A percentile compares a stretch with the other conserved stretches of the same genome.
phyloP scores from a whole-genome alignment of 305 asterid genomes.

The Solanum chacoense region DNA sequence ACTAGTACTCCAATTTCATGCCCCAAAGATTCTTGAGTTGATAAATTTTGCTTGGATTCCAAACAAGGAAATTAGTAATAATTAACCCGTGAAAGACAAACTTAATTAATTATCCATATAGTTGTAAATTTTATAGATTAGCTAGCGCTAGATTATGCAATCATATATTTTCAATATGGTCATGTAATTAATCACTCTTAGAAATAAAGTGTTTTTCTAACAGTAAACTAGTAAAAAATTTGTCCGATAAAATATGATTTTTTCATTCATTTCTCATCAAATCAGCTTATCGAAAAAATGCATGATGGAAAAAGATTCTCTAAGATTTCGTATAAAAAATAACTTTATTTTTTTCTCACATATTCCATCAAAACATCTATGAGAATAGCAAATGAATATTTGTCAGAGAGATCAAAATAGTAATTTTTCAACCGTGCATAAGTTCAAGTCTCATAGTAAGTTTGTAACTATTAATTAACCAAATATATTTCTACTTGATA shows the following conservation, averaged over 20 bases:
- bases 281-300: no score
- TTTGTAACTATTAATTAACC: no score
- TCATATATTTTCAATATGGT: no score
- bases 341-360: background rate
- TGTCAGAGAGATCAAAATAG: background rate
- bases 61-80: background rate
- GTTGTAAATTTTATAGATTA: background rate
- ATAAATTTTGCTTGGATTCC: background rate
- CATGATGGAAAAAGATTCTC: background rate
- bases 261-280: no score
- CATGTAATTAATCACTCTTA: background rate
- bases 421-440: no score
- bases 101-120: background rate
- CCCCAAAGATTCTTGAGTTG: background rate
- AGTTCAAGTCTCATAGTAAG: background rate
- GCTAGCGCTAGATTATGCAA: background rate
- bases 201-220: background rate
- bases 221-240: no score
- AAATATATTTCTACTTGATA: no score
- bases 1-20: background rate
- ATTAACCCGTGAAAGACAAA: background rate
- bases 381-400: no score
- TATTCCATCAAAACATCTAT: no score
- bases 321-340: no score
- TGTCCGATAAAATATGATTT: background rate